Percentiles rank a stretch among this genome's conserved stretches.
Conservation (phyloP, 345 rosid species). For the Salix suchowensis region DNA sequence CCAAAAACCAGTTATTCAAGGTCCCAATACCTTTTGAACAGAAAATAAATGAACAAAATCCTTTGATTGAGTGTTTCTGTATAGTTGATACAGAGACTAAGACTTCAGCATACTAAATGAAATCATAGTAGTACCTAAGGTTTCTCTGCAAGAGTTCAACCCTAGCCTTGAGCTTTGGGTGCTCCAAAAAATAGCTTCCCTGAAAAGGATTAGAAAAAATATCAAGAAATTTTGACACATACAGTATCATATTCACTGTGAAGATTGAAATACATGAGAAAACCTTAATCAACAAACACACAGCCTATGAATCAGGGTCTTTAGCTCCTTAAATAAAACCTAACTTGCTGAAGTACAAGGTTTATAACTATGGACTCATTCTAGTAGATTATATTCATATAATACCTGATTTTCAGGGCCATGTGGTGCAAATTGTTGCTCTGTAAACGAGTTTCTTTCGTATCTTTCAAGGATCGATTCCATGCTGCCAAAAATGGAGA, state of each 20-base stretch:
- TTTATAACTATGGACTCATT: background rate
- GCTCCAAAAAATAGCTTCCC: slow-evolving; percentile 25
- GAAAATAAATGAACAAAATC: background rate
- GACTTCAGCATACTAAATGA: background rate
- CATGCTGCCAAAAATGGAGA: slow-evolving; percentile 41
- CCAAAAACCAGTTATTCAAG: background rate
- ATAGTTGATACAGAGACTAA: background rate
- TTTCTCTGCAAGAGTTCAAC: slow-evolving; percentile 14
- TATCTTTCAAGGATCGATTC: slow-evolving; percentile 69
- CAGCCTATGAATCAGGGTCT: background rate
- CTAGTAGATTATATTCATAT: background rate
- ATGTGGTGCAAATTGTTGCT: slow-evolving; percentile 31
- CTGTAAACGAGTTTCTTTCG: slow-evolving; percentile 43
- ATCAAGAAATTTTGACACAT: background rate
- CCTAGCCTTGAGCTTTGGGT: slow-evolving; percentile 7
- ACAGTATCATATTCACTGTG: background rate
- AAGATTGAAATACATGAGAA: background rate
- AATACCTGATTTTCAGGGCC: slow-evolving; percentile 36
- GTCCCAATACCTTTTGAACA: background rate
- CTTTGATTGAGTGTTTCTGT: background rate
- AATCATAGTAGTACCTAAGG: slow-evolving; percentile 39
- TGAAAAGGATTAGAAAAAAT: slow-evolving; percentile 7
- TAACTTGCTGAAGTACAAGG: background rate
- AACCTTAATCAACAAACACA: background rate
- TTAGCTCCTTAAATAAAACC: background rate